Conservation (phyloP, 1,139 yeast species). For the Yueomyces sp. region DNA sequence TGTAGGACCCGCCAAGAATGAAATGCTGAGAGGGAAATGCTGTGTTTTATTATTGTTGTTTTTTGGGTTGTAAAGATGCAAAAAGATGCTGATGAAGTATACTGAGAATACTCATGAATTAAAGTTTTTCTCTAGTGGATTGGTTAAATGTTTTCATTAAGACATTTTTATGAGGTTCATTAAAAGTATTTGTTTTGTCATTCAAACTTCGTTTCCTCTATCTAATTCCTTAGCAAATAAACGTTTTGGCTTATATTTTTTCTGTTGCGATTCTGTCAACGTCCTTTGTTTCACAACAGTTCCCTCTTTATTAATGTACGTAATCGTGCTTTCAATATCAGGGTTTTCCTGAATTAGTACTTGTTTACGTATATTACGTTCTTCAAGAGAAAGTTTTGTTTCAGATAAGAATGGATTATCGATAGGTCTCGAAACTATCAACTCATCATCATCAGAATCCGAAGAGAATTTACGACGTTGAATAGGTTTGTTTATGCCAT, state of each 20-base stretch:
- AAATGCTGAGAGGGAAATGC: too few species aligned
- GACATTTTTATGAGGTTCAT: too few species aligned
- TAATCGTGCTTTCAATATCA: conserved; percentile 9
- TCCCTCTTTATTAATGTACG: conserved; percentile 15
- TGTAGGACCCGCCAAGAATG: too few species aligned
- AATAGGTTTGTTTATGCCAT: background rate
- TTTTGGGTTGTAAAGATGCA: too few species aligned
- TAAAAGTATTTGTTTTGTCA: background rate
- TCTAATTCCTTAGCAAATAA: conserved; percentile 5
- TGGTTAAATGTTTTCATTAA: too few species aligned
- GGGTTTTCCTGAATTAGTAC: conserved; percentile 12
- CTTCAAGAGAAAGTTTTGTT: conserved; percentile 6
- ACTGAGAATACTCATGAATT: too few species aligned
- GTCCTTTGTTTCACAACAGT: conserved; percentile 8
- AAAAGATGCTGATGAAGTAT: too few species aligned
- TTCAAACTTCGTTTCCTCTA: background rate
- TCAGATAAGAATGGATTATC: conserved; percentile 15
- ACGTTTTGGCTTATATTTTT: conserved; percentile 12
- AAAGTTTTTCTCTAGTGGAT: too few species aligned
- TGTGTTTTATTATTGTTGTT: too few species aligned
- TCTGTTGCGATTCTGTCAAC: conserved; percentile 9
- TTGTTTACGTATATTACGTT: conserved; percentile 7
- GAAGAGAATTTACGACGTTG: background rate
- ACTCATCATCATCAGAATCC: conserved; percentile 1
- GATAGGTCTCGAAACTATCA: conserved; percentile 1